Evolutionary conservation across 208 protist genomes (phyloP), one percentile per base, ranked within the genome.

Genomic region (Angomonas desouzai): DNA sequence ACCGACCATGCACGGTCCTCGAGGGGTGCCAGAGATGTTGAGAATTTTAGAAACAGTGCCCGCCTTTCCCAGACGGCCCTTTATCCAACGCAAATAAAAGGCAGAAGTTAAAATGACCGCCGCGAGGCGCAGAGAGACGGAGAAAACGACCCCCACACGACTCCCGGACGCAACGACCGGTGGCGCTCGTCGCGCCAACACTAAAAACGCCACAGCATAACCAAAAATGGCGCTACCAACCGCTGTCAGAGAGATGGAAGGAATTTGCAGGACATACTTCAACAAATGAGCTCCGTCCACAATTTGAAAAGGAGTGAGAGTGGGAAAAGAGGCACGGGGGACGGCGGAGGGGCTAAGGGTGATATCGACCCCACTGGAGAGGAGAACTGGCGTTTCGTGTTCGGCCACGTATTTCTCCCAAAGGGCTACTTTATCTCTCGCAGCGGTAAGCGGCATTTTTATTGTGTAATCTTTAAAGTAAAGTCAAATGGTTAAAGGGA

Each of bases 1-100:
- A 22, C 70, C 72, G 6, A 94, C 87, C 40, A 73, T 55, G 47
- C 84, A 93, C 3, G 77, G 79, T 7, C 66, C 65, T 16, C 67
- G 59, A 1, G 64, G 33, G n/a, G 47, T 57, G 28, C 43, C 55
- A 0, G 89, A 92, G 7, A 76, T 43, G 69, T 89, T 78, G 18
- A 70, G 64, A 55, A 68, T 72, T 32, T 72, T 62, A 3, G 76
- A 77, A 1, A 87, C 59, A 1, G 63, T 60, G 16, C 20, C 32
- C 34, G 72, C 59, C 1, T 32, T 11, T 11, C 72, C 77, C 13
- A 76, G 71, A 0, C 79, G 74, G 1, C 32, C 28, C 20, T 70
- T 64, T 9, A 85, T 23, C 28, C 76, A 83, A 23, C 75, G 70
- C 0, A 68, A 23, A 43, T 72, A 79, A 0, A 66, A 18, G 1